These are phyloP conservation scores for Suhomyces prunicola DNA, from an alignment of 805 yeast species.

Conservation along the genomic window DNA sequence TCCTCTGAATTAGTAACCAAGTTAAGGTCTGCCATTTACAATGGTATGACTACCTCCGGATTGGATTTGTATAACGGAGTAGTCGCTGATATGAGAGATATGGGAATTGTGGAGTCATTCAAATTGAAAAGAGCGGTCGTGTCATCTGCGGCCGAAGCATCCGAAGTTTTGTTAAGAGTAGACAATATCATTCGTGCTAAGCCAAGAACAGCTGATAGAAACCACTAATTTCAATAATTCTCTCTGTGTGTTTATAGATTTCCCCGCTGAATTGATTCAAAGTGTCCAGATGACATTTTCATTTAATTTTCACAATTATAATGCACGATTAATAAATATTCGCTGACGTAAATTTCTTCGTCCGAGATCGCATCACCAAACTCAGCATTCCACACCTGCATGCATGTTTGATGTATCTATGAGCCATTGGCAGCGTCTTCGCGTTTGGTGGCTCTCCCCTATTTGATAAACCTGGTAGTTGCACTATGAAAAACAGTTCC, in stretches of 20 bases:
- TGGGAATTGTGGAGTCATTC: conserved; percentile 89
- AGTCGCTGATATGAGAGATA: conserved; percentile 90
- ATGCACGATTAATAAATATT: neutral
- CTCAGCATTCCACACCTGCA: neutral
- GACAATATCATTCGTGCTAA: conserved; percentile 96
- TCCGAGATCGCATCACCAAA: neutral
- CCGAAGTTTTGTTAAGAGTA: conserved; percentile 91
- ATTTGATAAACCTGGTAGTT: neutral
- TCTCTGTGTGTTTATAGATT: neutral
- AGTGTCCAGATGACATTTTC: neutral
- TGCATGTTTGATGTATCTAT: neutral
- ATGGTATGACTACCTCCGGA: conserved; percentile 90
- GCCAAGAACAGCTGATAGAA: conserved; percentile 95
- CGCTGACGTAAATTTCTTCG: neutral
- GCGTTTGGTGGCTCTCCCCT: neutral
- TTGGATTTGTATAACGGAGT: conserved; percentile 80
- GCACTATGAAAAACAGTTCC: neutral
- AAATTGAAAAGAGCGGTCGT: conserved; percentile 93
- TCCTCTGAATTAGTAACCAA: conserved; percentile 89
- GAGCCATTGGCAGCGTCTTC: neutral
- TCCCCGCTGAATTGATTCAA: neutral
- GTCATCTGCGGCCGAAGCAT: conserved; percentile 95
- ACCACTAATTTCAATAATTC: conserved; percentile 24
- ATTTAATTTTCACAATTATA: neutral
- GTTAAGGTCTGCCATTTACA: conserved; percentile 84